phyloP scores from a whole-genome alignment of 2,329 filamentous ascomycete species.

The Aspergillus sp. region DNA sequence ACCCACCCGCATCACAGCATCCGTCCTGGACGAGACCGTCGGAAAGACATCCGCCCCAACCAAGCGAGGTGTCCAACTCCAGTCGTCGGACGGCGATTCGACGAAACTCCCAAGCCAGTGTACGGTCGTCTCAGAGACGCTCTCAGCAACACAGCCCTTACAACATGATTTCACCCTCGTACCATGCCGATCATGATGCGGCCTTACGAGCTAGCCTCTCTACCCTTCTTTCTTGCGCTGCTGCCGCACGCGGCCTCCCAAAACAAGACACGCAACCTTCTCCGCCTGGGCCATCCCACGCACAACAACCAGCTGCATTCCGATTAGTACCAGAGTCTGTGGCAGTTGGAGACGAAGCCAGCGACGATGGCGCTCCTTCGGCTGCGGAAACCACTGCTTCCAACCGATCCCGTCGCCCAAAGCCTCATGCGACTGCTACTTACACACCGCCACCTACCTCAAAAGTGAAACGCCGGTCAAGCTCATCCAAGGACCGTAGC shows the following conservation, averaged over 20 bases:
- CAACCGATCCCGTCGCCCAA: conserved; percentile 21
- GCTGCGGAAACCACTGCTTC: conserved; percentile 20
- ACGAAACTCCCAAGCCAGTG: conserved; percentile 37
- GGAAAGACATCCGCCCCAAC: conserved; percentile 51
- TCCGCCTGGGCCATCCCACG: conserved; percentile 23
- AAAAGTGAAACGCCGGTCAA: conserved; percentile 32
- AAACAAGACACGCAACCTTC: conserved; percentile 50
- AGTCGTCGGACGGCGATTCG: conserved; percentile 33
- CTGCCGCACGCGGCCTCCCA: conserved; percentile 77
- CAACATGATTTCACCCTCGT: conserved; percentile 69
- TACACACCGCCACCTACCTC: conserved; percentile 13
- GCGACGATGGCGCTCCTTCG: conserved; percentile 21
- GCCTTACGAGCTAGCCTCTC: conserved; percentile 90
- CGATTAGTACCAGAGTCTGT: conserved; percentile 60
- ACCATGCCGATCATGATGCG: conserved; percentile 87
- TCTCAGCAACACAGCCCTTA: conserved; percentile 52
- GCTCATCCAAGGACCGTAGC: conserved; percentile 39
- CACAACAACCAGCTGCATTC: conserved; percentile 50
- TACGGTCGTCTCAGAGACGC: conserved; percentile 32
- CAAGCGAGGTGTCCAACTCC: conserved; percentile 40
- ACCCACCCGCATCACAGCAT: conserved; percentile 63
- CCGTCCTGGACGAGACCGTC: conserved; percentile 32
- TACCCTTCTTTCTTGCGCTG: conserved; percentile 90
- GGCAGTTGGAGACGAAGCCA: conserved; percentile 47
- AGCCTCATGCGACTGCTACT: conserved; percentile 15